Evolutionary conservation across 2,329 filamentous ascomycete species (phyloP), one percentile per base, ranked within the genome.

Genomic region (Bipolaris sorokiniana): DNA sequence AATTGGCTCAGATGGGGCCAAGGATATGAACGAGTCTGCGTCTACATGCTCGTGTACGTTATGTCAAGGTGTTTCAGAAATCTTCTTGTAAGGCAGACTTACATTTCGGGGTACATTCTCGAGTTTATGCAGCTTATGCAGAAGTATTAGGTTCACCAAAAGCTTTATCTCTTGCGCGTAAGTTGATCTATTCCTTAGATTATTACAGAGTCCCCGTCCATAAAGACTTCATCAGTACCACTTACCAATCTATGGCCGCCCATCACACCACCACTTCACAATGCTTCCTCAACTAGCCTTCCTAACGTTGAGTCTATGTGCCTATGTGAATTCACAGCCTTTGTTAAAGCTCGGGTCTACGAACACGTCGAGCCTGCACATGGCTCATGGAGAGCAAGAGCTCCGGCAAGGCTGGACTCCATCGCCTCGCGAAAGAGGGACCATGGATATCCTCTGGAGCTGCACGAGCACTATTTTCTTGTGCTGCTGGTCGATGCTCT

Each of bases 391-490:
- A 38, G 36, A 38, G 36, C 36, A 38, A 38, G 36, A 38, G 36
- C 36, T 38, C 41, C 11, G 41, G 13, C 41, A 7, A 26, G 41
- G 41, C 41, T 45, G 41, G 41, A 28, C 26, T 9, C 7, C 22
- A 23, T 23, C 22, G 26, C 46, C 46, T 15, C 38, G 48, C 41
- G 26, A 34, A 10, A 34, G 59, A 20, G 51, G 55, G 42, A 61
- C 55, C 3, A 10, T 56, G 22, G 51, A 56, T 20, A 55, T 61
- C 18, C 33, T 61, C 13, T 61, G 49, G 54, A 49, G 16, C 16
- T 61, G 55, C 34, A 33, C 58, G n/a, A 45, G 44, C 26, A 58
- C 51, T 4, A 18, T 61, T 13, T 47, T 56, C 48, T 26, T 62
- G 42, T 62, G 60, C 40, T 46, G 44, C 28, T 60, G 50, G 56